Evolutionary conservation across 805 yeast genomes (phyloP), one percentile per base, ranked within the genome.

Genomic region (Candida bentonensis): DNA sequence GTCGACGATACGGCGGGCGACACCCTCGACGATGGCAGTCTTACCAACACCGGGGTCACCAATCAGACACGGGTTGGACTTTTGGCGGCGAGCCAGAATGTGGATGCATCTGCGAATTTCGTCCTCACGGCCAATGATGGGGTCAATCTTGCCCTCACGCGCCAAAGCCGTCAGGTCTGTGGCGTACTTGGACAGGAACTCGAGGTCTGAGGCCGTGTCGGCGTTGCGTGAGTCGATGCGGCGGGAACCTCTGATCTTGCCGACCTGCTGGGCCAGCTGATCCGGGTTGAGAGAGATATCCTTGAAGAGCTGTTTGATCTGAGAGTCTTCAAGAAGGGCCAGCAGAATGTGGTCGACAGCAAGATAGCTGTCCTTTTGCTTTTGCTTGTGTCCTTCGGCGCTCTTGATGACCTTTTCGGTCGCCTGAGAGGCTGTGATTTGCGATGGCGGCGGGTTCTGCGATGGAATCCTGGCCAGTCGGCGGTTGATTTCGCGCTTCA

Each of bases 21-120:
- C 96, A 57, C 97, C 98, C 67, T 92, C 98, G 43, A 92, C 95
- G 55, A 92, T 89, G 23, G 95, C 84, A 30, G 98, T 92, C 68
- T 92, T 92, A 72, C 98, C 98, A 44, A 92, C 96, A 77, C 98
- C 98, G 36, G 98, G 96, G 58, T 92, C 98, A 72, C 98, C 98
- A 56, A 92, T 87, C 48, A 92, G 67, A 55, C 95, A 92, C 15
- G 97, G 95, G 60, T 92, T 92, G 4, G 96, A 88, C 66, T 92
- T 92, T 36, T 95, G 84, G 67, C 98, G 78, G 68, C 98, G 81
- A n/a, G 98, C 88, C 48, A 92, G 71, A 2, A 92, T 95, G 49
- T 97, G 76, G 47, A 92, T 89, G 25, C 95, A 85, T 52, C 96
- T 74, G 66, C 97, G 76, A 53, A 92, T 92, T 67, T 92, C 98